phyloP scores from a whole-genome alignment of 2,329 filamentous ascomycete species.

The Stagonosporopsis tanaceti region DNA sequence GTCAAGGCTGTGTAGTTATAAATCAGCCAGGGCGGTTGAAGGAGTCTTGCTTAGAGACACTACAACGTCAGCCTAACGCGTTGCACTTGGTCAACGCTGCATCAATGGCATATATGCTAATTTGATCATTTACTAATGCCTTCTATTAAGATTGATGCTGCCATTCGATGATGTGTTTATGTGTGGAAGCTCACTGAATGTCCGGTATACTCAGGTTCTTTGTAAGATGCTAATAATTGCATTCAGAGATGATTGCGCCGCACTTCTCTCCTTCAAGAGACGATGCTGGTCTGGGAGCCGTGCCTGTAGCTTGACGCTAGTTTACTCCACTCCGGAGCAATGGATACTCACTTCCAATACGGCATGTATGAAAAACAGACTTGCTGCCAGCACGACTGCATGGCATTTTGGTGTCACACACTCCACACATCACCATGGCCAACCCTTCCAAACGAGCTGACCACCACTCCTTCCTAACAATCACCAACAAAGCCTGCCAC shows the following conservation, averaged over 20 bases:
- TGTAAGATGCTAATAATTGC: neutral
- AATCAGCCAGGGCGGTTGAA: constrained; percentile 7
- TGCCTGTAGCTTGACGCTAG: constrained; percentile 4
- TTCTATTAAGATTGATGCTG: neutral
- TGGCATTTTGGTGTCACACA: neutral
- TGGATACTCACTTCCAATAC: neutral
- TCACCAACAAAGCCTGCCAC: constrained; percentile 2
- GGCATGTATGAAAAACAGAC: neutral
- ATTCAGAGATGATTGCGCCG: too few species aligned
- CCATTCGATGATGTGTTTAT: neutral
- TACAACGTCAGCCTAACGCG: constrained; percentile 9
- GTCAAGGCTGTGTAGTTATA: neutral
- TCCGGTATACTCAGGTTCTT: neutral
- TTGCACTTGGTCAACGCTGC: neutral
- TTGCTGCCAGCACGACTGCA: neutral
- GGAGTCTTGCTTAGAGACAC: neutral
- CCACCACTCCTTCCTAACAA: neutral
- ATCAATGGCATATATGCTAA: constrained; percentile 6
- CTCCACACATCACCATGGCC: neutral
- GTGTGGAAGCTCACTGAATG: neutral
- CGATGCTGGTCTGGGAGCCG: neutral
- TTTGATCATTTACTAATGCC: neutral
- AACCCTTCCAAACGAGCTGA: neutral
- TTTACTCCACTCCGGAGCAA: constrained; percentile 7
- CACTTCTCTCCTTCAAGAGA: too few species aligned